A percentile compares a stretch with the other conserved stretches of the same genome.
Evolutionary conservation across 1,284 basidiomycete species (phyloP).

Genomic region (Cutaneotrichosporon sp.): DNA sequence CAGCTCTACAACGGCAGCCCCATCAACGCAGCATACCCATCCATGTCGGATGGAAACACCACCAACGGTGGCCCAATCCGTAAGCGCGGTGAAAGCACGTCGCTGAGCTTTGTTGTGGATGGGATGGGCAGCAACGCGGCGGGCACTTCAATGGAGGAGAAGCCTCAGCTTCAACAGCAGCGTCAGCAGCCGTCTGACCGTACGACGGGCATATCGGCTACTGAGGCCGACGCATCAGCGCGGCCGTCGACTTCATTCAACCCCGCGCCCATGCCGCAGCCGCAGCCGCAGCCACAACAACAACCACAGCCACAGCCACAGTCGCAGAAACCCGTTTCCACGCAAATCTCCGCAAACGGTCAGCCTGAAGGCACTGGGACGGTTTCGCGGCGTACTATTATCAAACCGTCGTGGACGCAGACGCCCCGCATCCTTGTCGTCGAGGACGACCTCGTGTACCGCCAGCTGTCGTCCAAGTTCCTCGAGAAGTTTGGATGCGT

Average conservation of each 20-base stretch:
- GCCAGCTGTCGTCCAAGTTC: constrained; percentile 86
- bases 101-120: constrained; percentile 21
- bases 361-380: neutral
- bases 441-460: constrained; percentile 89
- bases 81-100: constrained; percentile 12
- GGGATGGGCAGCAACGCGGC: constrained; percentile 11
- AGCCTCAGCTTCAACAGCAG: constrained; percentile 10
- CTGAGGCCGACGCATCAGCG: neutral
- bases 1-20: constrained; percentile 13
- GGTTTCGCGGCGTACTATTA: constrained; percentile 56
- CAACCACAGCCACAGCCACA: neutral
- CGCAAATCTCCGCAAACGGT: neutral
- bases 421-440: constrained; percentile 85
- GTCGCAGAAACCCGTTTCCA: neutral
- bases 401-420: constrained; percentile 84
- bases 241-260: neutral
- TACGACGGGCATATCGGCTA: constrained; percentile 1
- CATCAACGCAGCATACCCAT: neutral
- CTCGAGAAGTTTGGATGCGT: constrained; percentile 92
- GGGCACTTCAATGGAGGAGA: constrained; percentile 6
- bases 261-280: neutral
- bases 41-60: constrained; percentile 2
- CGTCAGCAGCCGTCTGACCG: constrained; percentile 9
- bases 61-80: constrained; percentile 8
- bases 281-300: neutral